These are phyloP conservation scores for Aspergillus saccharolyticus DNA, from an alignment of 495 filamentous ascomycete species.

Conservation along the genomic window DNA sequence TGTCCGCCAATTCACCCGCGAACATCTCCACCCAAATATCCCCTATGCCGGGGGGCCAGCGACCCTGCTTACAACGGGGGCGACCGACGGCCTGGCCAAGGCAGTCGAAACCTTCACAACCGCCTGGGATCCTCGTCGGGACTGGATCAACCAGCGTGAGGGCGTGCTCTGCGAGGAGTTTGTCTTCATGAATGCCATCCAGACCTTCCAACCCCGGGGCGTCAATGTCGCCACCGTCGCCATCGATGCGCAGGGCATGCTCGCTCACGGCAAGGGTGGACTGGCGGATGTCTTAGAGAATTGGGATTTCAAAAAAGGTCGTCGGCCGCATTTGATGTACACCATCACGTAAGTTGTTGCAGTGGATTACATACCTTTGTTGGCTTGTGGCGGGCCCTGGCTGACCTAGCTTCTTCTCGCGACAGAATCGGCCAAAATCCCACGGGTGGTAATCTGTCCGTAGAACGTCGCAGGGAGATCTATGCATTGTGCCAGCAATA, in stretches of 20 bases:
- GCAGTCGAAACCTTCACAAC: conserved; percentile 65
- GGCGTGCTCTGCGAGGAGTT: conserved; percentile 74
- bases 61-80: conserved; percentile 69
- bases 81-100: conserved; percentile 82
- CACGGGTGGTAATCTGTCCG: conserved; percentile 65
- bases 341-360: conserved; percentile 73
- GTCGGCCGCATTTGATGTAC: conserved; percentile 79
- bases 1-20: conserved; percentile 68
- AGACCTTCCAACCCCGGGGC: conserved; percentile 61
- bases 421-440: conserved; percentile 85
- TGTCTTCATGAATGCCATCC: conserved; percentile 69
- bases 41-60: conserved; percentile 75
- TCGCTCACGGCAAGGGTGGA: conserved; percentile 57
- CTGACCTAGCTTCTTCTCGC: conserved; percentile 9
- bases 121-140: conserved; percentile 62
- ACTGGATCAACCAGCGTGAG: conserved; percentile 61
- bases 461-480: conserved; percentile 68
- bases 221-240: conserved; percentile 65
- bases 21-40: conserved; percentile 73
- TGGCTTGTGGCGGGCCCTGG: too few relatives aligned
- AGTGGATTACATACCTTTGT: too few relatives aligned
- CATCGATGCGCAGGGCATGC: conserved; percentile 77
- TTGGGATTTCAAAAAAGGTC: conserved; percentile 71
- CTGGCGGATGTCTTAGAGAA: conserved; percentile 72
- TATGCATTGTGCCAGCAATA: conserved; percentile 77